Base-by-base conservation (phyloP, 495 filamentous ascomycete species). In the Penicillium salamii region DNA sequence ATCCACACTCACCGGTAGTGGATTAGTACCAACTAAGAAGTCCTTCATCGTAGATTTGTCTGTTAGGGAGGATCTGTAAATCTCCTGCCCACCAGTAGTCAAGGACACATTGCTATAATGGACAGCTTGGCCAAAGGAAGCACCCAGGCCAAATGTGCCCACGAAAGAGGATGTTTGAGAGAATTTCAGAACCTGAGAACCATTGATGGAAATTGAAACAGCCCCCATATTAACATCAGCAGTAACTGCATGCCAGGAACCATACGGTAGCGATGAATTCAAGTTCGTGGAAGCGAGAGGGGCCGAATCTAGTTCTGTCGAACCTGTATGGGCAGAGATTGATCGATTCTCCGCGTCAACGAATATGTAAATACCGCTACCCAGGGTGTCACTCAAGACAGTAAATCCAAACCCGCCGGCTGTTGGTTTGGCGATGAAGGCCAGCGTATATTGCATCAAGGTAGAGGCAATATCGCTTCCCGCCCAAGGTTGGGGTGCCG, bases 141-240 rank as follows among this genome's bases (percentile, higher is more conserved):
- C 57, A 35, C 57, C 57, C 29, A 61, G 19, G 7, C 57, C 57
- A 41, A 53, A 57, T 1, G 57, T 57, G 23, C 57, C 57, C 11
- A 17, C 49, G 32, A 57, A 57, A 14, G 41, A 24, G 9, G 49
- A 42, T 23, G 44, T 47, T 36, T 61, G 54, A 8, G 49, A 36
- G 35, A 61, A 44, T n/a, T 46, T 36, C 35, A 61, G 40, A 15
- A 54, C 41, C 15, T 43, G 32, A 23, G 26, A 14, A 6, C 20
- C 43, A 24, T 54, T 28, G 24, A 61, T 61, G 9, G 24, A 11
- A 11, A 61, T 33, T 7, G 42, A 37, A n/a, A 61, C 39, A 14
- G 57, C 43, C 23, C 53, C 21, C 28, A 36, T n/a, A 26, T 55
- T 52, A 18, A 57, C 54, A 29, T 19, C 14, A 20, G 26, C 34